phyloP scores from a whole-genome alignment of 805 yeast species.

The Torulaspora indica region DNA sequence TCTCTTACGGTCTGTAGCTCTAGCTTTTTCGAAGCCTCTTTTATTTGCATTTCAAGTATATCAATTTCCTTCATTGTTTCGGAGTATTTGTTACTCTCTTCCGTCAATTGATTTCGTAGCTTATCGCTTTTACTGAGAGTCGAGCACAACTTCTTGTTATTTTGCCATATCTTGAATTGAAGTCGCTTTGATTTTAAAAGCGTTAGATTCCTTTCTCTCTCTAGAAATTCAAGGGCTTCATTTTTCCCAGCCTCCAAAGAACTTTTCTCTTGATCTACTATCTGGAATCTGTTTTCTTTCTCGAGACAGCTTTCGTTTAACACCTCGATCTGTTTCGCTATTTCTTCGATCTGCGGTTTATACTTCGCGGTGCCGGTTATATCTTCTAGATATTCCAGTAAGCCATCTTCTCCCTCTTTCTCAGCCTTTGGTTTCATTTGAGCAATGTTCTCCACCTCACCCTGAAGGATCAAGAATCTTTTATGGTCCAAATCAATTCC shows the following conservation, averaged over 20 bases:
- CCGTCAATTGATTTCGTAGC: constrained; percentile 40
- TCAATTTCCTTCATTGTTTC: constrained; percentile 40
- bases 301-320: constrained; percentile 76
- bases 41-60: constrained; percentile 29
- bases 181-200: constrained; percentile 49
- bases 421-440: constrained; percentile 99
- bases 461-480: constrained; percentile 89
- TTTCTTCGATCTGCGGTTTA: constrained; percentile 67
- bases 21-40: constrained; percentile 25
- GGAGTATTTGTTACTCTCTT: constrained; percentile 42
- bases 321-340: constrained; percentile 57
- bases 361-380: constrained; percentile 91
- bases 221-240: constrained; percentile 62
- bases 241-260: constrained; percentile 59
- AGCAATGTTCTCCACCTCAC: constrained; percentile 97
- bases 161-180: constrained; percentile 48
- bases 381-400: constrained; percentile 90
- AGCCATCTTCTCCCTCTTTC: constrained; percentile 84
- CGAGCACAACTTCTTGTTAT: constrained; percentile 39
- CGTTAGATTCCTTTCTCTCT: constrained; percentile 56
- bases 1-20: constrained; percentile 32
- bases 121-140: constrained; percentile 39
- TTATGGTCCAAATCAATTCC: constrained; percentile 95
- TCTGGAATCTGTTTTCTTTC: constrained; percentile 70
- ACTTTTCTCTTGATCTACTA: constrained; percentile 72